Base-by-base conservation (phyloP, 2,329 filamentous ascomycete genomes). In the Talaromyces funiculosus region DNA sequence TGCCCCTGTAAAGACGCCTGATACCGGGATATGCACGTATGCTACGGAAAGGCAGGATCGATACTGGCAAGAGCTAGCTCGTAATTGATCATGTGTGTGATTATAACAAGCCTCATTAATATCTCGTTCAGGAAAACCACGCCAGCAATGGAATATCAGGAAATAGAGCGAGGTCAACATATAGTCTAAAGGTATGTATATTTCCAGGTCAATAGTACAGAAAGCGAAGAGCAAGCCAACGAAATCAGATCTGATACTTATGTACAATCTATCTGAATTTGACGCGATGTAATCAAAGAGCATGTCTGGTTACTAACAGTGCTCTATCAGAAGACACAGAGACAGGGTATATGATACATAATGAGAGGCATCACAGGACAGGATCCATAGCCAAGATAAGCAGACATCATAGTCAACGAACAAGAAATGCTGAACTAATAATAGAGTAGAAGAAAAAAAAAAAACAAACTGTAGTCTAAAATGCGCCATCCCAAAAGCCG, bases 341-440 rank as follows among this genome's bases (percentile, higher is more conserved):
- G 37, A 33, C 31, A 49, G 57, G 57, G 57, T 59, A 59, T 59
- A 59, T 59, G 18, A 53, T 54, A 53, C 45, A 59, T 31, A 24
- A 59, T 12, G 38, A 53, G 45, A 26, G 43, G 20, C 40, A 59
- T 33, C 47, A 53, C 47, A 40, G 40, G 37, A n/a, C 6, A 8
- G 8, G 43, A 59, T 53, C 7, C 35, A n/a, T 59, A 35, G 26
- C 49, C 22, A 49, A 60, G 54, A 57, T 55, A 43, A 59, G 60
- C 57, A 58, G 51, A 64, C 65, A 62, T 65, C 63, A 61, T 61
- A 61, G 53, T 57, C 63, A 61, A 62, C 64, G 61, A 64, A 61
- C 55, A 53, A 55, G 61, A 65, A 49, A 38, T 54, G 24, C 33
- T 53, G n/a, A 64, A 53, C 18, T 40, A 60, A 64, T n/a, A 43